Conservation (phyloP, 495 filamentous ascomycete species). For the Neurospora sp. region DNA sequence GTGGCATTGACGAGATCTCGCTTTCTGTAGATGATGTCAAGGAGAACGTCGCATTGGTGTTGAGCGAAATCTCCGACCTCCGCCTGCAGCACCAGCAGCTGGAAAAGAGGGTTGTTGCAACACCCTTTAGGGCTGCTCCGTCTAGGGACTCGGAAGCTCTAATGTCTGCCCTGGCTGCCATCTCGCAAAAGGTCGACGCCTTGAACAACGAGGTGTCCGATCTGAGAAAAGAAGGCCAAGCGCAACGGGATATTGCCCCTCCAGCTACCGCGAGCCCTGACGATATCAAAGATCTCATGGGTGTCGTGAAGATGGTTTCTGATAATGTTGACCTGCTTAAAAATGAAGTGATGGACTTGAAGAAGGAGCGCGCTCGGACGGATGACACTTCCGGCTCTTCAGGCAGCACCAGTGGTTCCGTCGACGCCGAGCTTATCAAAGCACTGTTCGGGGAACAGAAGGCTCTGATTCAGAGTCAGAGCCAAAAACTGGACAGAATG, state of each 20-base stretch:
- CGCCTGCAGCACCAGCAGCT: background rate
- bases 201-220: conserved; percentile 9
- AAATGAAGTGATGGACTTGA: background rate
- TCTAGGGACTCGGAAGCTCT: background rate
- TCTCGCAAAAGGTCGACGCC: background rate
- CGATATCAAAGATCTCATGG: background rate
- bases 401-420: background rate
- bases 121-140: background rate
- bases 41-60: conserved; percentile 1
- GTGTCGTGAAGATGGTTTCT: background rate
- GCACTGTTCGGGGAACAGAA: background rate
- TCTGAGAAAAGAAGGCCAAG: conserved; percentile 2
- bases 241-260: background rate
- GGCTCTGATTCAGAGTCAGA: conserved; percentile 7
- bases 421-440: background rate
- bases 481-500: background rate
- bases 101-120: background rate
- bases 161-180: background rate
- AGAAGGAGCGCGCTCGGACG: background rate
- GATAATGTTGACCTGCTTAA: background rate
- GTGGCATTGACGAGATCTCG: background rate
- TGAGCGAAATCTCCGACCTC: conserved; percentile 2
- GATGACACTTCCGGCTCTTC: background rate
- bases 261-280: background rate
- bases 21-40: conserved; percentile 11